phyloP scores from a whole-genome alignment of 1,284 basidiomycete genomes.

The Amylostereum areolatum region DNA sequence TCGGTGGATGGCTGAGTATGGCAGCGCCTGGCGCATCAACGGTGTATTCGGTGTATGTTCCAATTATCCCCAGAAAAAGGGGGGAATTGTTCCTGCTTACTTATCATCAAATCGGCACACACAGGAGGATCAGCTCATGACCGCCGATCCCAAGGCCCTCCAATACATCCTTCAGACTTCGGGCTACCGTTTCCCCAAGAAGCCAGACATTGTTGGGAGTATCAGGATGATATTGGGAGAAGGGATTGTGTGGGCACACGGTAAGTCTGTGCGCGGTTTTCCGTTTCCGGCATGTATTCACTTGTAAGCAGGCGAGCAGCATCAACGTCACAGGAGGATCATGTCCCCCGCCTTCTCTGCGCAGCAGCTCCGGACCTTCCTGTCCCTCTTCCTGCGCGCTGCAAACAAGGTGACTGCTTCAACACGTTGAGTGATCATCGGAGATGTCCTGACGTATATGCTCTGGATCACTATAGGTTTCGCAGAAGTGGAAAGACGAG shows the following conservation, averaged over 20 bases:
- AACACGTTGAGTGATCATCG: too few species aligned
- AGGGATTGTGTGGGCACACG: neutral
- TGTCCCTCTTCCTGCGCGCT: slow-evolving; percentile 7
- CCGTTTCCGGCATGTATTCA: neutral
- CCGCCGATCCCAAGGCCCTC: slow-evolving; percentile 15
- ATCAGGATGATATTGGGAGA: slow-evolving; percentile 1
- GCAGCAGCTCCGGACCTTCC: slow-evolving; percentile 10
- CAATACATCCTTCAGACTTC: slow-evolving; percentile 14
- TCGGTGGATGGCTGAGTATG: slow-evolving; percentile 25
- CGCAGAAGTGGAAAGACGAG: slow-evolving; percentile 17
- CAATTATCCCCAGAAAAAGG: too few species aligned
- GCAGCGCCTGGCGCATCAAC: slow-evolving; percentile 21
- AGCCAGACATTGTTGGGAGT: neutral
- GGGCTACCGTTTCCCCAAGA: slow-evolving; percentile 11
- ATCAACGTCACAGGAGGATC: slow-evolving; percentile 14
- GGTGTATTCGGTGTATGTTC: slow-evolving; percentile 21
- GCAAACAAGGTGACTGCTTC: slow-evolving; percentile 2
- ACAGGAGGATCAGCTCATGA: slow-evolving; percentile 12
- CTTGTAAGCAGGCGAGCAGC: slow-evolving; percentile 10
- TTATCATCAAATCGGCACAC: neutral
- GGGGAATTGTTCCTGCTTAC: too few species aligned
- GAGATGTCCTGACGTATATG: neutral
- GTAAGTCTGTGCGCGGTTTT: neutral
- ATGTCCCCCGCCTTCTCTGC: slow-evolving; percentile 15
- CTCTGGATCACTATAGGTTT: neutral